phyloP scores from a whole-genome alignment of 192 early-diverging fungal species.

The Entomortierella lignicola region DNA sequence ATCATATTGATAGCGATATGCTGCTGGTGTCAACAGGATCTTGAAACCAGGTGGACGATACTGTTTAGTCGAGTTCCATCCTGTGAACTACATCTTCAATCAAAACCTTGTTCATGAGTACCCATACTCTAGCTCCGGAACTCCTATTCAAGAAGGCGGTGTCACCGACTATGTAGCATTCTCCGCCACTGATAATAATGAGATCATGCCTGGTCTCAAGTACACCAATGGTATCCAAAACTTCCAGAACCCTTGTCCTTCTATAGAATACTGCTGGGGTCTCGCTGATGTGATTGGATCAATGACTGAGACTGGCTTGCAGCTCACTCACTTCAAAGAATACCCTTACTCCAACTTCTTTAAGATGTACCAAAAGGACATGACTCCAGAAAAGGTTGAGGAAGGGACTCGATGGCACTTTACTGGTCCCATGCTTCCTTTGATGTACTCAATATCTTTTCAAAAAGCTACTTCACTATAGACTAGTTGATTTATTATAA shows the following conservation, averaged over 20 bases:
- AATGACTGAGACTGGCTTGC: conserved; percentile 7
- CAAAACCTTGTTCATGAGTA: conserved; percentile 14
- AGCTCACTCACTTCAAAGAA: conserved; percentile 38
- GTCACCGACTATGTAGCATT: conserved; percentile 39
- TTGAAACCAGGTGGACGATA: conserved; percentile 36
- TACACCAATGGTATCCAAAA: conserved; percentile 27
- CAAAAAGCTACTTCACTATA: conserved; percentile 5
- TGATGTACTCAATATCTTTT: conserved; percentile 42
- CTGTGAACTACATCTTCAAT: conserved; percentile 25
- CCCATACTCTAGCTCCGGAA: conserved; percentile 24
- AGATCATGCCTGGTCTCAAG: conserved; percentile 34
- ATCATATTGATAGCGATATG: conserved; percentile 6
- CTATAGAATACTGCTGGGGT: conserved; percentile 37
- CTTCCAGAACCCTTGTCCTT: conserved; percentile 24
- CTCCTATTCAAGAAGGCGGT: conserved; percentile 13
- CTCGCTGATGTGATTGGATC: conserved; percentile 32
- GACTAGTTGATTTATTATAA: too few relatives aligned
- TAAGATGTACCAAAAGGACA: conserved; percentile 30
- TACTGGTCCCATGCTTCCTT: conserved; percentile 31
- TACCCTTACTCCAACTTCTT: conserved; percentile 52
- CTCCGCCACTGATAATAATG: background rate
- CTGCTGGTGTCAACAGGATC: conserved; percentile 26
- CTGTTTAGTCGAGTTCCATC: conserved; percentile 43
- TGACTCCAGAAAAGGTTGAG: conserved; percentile 24
- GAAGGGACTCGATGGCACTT: conserved; percentile 31